Evolutionary conservation across 2,329 filamentous ascomycete species (phyloP), one percentile per base, ranked within the genome.

Genomic region (Exophiala lecanii-corni): DNA sequence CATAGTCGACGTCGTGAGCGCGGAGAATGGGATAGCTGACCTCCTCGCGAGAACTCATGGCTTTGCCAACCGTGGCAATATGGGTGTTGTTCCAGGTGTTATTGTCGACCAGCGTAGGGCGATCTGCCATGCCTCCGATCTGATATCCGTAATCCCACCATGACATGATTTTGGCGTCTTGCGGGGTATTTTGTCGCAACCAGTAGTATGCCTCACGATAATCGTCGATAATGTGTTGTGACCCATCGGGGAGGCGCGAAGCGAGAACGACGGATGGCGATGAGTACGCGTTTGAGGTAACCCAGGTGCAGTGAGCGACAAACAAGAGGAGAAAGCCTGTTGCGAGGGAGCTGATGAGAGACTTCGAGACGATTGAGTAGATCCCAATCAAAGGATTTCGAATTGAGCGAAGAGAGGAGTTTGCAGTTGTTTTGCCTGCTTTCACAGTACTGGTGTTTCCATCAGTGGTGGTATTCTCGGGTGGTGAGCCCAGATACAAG

Each of bases 111-210:
- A 98, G 76, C 1, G 92, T 98, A 23, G 92, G 92, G 41, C 92
- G 81, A 66, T 98, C 92, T 37, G 92, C 92, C 92, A 98, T 98
- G 55, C 92, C 92, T 71, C 92, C 92, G 66, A 98, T 98, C 71
- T 98, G 92, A 72, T 98, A 98, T 54, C 92, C 92, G 61, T 98
- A 98, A 65, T 98, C 92, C 92, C 92, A 98, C 92, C 92, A 98
- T 1, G 89, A 92, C 91, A 97, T 97, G 63, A 98, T 85, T 77
- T 97, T 98, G 62, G 94, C 89, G 58, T 96, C 86, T 55, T 91
- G 79, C 48, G 84, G 77, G 7, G 94, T 98, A 73, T 98, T 98
- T 68, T 98, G 92, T 52, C 92, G 86, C 37, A 98, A 82, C 92
- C 92, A 98, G 71, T 98, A 94, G 71, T 98, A 98, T 2, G 92